Conservation (phyloP, 257 asterid genomes). For the Gentiana dahurica region DNA sequence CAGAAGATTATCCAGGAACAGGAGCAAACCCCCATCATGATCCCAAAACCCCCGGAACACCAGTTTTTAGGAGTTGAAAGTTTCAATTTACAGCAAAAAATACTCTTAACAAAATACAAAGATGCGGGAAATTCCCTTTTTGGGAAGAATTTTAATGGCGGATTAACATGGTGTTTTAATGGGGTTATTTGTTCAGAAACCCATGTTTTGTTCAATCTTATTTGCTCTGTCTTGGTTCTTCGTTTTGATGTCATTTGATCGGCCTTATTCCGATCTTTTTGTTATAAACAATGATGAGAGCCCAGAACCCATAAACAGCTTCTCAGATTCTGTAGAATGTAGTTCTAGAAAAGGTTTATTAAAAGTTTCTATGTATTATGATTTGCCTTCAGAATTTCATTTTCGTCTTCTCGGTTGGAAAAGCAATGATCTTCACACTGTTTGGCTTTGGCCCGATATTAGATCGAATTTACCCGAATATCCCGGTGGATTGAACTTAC, state of each 20-base stretch:
- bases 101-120: too few species aligned
- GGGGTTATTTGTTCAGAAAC: slow-evolving; percentile 28
- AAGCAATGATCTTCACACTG: slow-evolving; percentile 23
- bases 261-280: slow-evolving; percentile 32
- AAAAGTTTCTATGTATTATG: slow-evolving; percentile 86
- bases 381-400: slow-evolving; percentile 77
- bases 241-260: slow-evolving; percentile 46
- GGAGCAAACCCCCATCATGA: slow-evolving; percentile 15
- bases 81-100: too few species aligned
- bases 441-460: slow-evolving; percentile 65
- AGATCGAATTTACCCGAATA: slow-evolving; percentile 47
- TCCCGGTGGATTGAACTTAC: slow-evolving; percentile 89
- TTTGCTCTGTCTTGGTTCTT: slow-evolving; percentile 69
- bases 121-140: too few species aligned
- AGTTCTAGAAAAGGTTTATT: slow-evolving; percentile 29
- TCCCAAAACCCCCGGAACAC: slow-evolving; percentile 2
- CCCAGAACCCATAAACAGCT: slow-evolving; percentile 4
- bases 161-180: slow-evolving; percentile 3
- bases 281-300: slow-evolving; percentile 16
- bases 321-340: slow-evolving; percentile 17
- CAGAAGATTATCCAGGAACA: slow-evolving; percentile 12
- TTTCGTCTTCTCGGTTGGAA: slow-evolving; percentile 68
- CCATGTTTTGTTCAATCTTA: slow-evolving; percentile 55
- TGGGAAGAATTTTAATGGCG: too few species aligned
- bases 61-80: not conserved